Evolutionary conservation across 2,329 filamentous ascomycete species (phyloP), one percentile per base, ranked within the genome.

Genomic region (Polychaeton citri): DNA sequence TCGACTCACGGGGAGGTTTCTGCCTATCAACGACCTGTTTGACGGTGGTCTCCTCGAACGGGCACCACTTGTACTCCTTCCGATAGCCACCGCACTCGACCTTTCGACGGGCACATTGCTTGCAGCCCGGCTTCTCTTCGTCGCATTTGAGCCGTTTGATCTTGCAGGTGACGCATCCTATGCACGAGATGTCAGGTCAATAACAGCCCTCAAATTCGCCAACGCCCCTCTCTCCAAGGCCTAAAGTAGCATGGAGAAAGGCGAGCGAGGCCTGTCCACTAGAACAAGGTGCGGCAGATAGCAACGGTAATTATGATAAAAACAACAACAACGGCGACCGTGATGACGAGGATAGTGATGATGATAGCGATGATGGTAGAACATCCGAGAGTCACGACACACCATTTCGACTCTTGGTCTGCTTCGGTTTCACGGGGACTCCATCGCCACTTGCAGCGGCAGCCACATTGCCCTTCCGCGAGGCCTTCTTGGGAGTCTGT

Each of bases 361-460:
- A n/a, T n/a, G n/a, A n/a, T n/a, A n/a, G n/a, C n/a, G n/a, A n/a
- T n/a, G n/a, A n/a, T n/a, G n/a, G n/a, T n/a, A n/a, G n/a, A n/a
- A n/a, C n/a, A n/a, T 15, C 5, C 18, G 6, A 19, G 20, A 26
- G 17, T 24, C 33, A 39, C 21, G 30, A 31, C 30, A 39, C 73
- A 81, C 78, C 79, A 64, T 82, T 81, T 47, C 79, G 74, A 60
- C 77, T 81, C 58, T 83, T 83, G 41, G 76, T 79, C 59, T 81
- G 78, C 52, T 81, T 83, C 19, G 74, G 72, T 51, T 79, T 82
- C 30, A 59, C 59, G 37, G 65, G 54, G 19, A 53, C 59, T 35
- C 53, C 57, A 48, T 58, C 55, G 28, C 46, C 48, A 20, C 30
- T 41, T 30, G 38, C 34, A 12, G 34, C 42, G 33, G 40, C 39